A percentile compares a stretch with the other conserved stretches of the same genome.
These are phyloP conservation scores for Aspergillus sclerotialis DNA, from an alignment of 2,329 filamentous ascomycete genomes.

Conservation along the genomic window DNA sequence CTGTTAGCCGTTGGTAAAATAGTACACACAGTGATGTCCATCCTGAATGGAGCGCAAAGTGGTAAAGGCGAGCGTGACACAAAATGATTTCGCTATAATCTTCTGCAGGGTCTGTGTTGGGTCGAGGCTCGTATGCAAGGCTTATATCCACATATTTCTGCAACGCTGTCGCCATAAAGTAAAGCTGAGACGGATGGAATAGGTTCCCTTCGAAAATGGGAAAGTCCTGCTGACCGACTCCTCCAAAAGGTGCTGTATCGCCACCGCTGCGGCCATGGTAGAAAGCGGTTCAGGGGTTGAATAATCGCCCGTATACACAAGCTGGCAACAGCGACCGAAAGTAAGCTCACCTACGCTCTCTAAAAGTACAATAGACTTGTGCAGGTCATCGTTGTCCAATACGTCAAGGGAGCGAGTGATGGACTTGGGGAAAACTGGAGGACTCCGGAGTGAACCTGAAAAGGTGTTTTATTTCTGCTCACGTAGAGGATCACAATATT, in stretches of 20 bases:
- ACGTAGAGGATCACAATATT: neutral
- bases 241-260: neutral
- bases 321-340: conserved; percentile 1
- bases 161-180: no score
- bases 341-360: neutral
- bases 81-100: no score
- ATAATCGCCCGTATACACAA: conserved; percentile 1
- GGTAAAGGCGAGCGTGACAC: no score
- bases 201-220: no score
- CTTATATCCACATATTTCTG: no score
- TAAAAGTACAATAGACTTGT: neutral
- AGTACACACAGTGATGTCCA: no score
- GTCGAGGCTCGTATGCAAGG: no score
- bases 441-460: neutral
- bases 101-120: no score
- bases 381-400: neutral
- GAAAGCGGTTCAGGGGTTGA: neutral
- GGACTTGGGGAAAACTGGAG: neutral
- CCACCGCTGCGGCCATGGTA: neutral
- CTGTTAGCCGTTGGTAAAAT: no score
- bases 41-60: no score
- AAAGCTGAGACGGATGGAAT: no score
- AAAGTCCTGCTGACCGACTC: neutral
- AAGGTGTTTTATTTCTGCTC: neutral
- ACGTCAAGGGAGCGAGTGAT: neutral